phyloP scores from a whole-genome alignment of 768 basidiomycete species.

The Russula emetica region DNA sequence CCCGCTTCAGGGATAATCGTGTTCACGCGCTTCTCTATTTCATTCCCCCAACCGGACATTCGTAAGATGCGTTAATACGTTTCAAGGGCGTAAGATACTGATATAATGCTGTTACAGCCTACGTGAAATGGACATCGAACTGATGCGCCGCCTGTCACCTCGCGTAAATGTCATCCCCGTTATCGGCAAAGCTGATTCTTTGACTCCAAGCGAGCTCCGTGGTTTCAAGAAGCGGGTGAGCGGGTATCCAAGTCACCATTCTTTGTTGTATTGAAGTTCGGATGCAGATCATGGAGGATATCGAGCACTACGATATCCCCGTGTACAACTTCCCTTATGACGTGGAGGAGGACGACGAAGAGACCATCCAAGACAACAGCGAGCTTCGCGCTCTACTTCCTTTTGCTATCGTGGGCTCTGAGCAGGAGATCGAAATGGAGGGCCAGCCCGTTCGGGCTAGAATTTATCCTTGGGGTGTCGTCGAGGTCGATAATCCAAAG shows the following conservation, averaged over 20 bases:
- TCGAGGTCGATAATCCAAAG: constrained; percentile 98
- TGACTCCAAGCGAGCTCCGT: constrained; percentile 88
- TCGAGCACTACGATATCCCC: constrained; percentile 96
- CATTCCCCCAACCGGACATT: constrained; percentile 96
- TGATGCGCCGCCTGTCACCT: constrained; percentile 96
- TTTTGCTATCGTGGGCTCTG: constrained; percentile 95
- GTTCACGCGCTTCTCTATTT: constrained; percentile 97
- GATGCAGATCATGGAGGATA: constrained; percentile 95
- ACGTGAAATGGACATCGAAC: constrained; percentile 97
- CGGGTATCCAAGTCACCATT: constrained; percentile 13
- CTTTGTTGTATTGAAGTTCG: constrained; percentile 9
- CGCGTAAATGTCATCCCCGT: constrained; percentile 99
- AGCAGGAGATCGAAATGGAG: constrained; percentile 92
- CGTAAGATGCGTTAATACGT: constrained; percentile 48
- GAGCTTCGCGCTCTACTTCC: constrained; percentile 91
- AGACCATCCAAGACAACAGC: constrained; percentile 95
- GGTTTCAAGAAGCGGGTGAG: constrained; percentile 92
- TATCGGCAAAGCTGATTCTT: constrained; percentile 90
- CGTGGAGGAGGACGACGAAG: constrained; percentile 98
- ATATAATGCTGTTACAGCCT: constrained; percentile 45
- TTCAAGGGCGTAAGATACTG: not conserved
- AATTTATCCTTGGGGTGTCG: constrained; percentile 98
- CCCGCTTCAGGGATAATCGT: constrained; percentile 97
- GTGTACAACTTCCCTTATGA: constrained; percentile 99
- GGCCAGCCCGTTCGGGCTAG: constrained; percentile 89